Conservation (phyloP, 192 early-diverging fungal genomes). For the Entomortierella parvispora region DNA sequence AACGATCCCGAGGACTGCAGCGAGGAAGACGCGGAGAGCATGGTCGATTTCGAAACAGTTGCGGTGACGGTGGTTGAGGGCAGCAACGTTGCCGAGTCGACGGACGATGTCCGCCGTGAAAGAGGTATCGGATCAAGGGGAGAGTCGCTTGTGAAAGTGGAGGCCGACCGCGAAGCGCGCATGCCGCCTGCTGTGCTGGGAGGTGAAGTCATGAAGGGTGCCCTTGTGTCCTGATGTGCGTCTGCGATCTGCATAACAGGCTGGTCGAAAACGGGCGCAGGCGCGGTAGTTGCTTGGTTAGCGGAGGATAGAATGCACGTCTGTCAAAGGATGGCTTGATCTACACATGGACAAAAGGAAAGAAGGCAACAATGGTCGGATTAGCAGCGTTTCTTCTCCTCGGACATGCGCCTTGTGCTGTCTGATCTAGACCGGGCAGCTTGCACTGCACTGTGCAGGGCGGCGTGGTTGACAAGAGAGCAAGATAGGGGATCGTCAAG, state of each 20-base stretch:
- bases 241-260: background rate
- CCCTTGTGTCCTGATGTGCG: background rate
- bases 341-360: too few species aligned
- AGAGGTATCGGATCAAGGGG: constrained; percentile 9
- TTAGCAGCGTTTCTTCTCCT: too few species aligned
- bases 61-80: constrained; percentile 3
- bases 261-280: background rate
- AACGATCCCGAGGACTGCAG: constrained; percentile 27
- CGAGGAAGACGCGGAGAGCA: constrained; percentile 28
- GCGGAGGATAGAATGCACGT: background rate
- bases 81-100: constrained; percentile 14
- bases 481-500: too few species aligned
- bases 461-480: too few species aligned
- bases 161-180: constrained; percentile 20
- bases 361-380: too few species aligned
- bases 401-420: too few species aligned
- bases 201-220: constrained; percentile 6
- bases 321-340: too few species aligned
- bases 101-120: constrained; percentile 31
- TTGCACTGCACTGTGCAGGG: too few species aligned
- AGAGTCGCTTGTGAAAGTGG: constrained; percentile 3
- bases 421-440: too few species aligned
- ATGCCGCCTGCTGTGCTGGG: background rate
- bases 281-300: too few species aligned
- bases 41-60: background rate